phyloP scores from a whole-genome alignment of 306 rosid genomes.

The Ormosia emarginata region DNA sequence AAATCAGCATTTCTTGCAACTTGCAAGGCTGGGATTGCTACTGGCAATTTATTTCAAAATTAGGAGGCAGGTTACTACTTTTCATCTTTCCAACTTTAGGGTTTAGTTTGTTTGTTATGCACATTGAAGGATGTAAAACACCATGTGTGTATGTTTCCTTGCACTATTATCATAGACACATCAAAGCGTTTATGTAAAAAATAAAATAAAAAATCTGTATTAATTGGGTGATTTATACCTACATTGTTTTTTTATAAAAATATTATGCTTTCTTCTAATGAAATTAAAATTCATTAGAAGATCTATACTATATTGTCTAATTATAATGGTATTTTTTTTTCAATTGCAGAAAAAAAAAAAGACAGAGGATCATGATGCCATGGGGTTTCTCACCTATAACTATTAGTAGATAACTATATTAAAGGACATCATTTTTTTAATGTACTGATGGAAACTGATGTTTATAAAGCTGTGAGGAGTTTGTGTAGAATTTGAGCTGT shows the following conservation, averaged over 20 bases:
- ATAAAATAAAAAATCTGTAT: too few species aligned
- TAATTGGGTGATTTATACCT: too few species aligned
- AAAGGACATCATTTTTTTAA: background rate
- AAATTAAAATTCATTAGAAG: too few species aligned
- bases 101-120: background rate
- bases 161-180: too few species aligned
- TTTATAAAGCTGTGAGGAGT: background rate
- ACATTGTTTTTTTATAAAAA: too few species aligned
- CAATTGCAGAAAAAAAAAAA: too few species aligned
- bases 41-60: background rate
- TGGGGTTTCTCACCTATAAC: background rate
- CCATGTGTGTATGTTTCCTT: too few species aligned
- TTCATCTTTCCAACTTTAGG: background rate
- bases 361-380: background rate
- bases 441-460: background rate
- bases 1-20: background rate
- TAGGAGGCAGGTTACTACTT: background rate
- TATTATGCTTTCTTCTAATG: too few species aligned
- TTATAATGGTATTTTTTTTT: too few species aligned
- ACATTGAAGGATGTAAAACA: background rate
- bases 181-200: too few species aligned
- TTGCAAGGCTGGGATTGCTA: background rate
- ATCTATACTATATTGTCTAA: too few species aligned
- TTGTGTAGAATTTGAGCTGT: background rate
- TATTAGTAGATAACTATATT: background rate